A percentile compares a stretch with the other conserved stretches of the same genome.
Evolutionary conservation across 306 rosid genomes (phyloP).

Genomic region (Lagenaria siceraria): DNA sequence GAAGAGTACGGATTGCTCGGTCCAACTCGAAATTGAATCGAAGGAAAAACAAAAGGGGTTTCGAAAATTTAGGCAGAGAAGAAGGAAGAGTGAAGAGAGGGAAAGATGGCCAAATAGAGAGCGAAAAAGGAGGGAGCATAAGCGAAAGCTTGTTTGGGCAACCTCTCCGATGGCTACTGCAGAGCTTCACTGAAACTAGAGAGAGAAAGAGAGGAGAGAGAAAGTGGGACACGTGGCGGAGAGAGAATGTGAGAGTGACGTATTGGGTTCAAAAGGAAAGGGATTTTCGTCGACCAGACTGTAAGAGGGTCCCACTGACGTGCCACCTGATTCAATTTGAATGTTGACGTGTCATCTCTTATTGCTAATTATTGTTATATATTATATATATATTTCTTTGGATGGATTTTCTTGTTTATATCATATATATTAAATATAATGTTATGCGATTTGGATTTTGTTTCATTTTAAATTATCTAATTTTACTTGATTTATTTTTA

Average conservation of each 20-base stretch:
- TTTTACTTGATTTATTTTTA: too few relatives aligned
- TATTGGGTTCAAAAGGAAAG: slow-evolving; percentile 21
- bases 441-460: too few relatives aligned
- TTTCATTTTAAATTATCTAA: too few relatives aligned
- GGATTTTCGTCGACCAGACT: slow-evolving; percentile 8
- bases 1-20: slow-evolving; percentile 25
- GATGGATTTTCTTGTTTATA: too few relatives aligned
- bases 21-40: slow-evolving; percentile 2
- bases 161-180: slow-evolving; percentile 13
- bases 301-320: slow-evolving; percentile 10
- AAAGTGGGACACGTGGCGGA: background rate
- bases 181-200: slow-evolving; percentile 8
- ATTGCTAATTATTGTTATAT: background rate
- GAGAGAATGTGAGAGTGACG: background rate
- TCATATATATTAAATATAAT: too few relatives aligned
- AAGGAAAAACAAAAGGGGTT: background rate
- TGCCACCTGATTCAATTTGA: background rate
- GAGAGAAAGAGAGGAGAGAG: background rate
- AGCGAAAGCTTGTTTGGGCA: background rate
- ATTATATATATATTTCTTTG: background rate
- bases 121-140: slow-evolving; percentile 4
- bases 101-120: background rate
- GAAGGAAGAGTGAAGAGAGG: background rate
- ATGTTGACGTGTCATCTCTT: background rate
- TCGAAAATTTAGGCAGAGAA: slow-evolving; percentile 14